These are phyloP conservation scores for Daphne laureola DNA, from an alignment of 441 rosid genomes.

Conservation along the genomic window DNA sequence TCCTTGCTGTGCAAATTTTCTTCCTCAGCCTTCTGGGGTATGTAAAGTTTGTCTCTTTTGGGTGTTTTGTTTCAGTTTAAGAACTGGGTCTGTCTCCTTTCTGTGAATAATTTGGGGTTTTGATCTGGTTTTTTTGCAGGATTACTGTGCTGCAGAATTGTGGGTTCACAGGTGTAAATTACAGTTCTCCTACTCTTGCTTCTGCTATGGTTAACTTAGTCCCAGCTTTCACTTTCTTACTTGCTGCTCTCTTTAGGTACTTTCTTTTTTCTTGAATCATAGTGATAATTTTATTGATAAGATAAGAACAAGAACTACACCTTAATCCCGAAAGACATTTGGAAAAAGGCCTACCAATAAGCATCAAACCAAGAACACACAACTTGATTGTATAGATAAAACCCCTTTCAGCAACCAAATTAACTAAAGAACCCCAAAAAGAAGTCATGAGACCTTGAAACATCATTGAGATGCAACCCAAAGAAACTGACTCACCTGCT, in stretches of 20 bases:
- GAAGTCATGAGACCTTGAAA: too few species aligned
- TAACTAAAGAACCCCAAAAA: too few species aligned
- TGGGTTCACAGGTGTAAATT: slow-evolving; percentile 23
- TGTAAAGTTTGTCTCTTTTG: background rate
- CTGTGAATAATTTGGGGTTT: background rate
- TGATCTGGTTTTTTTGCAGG: slow-evolving; percentile 12
- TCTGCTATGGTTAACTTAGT: slow-evolving; percentile 31
- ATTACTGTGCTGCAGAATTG: slow-evolving; percentile 22
- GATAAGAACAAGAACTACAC: too few species aligned
- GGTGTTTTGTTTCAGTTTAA: background rate
- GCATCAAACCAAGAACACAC: too few species aligned
- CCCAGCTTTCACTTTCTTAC: slow-evolving; percentile 41
- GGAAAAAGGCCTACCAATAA: too few species aligned
- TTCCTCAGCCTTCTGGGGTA: slow-evolving; percentile 43
- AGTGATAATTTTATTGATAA: too few species aligned
- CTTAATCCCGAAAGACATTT: too few species aligned
- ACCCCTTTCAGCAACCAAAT: too few species aligned
- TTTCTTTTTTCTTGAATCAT: background rate
- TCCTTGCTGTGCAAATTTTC: slow-evolving; percentile 38
- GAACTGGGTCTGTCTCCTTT: slow-evolving; percentile 6
- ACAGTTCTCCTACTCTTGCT: slow-evolving; percentile 33
- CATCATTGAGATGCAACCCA: too few species aligned
- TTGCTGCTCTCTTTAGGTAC: slow-evolving; percentile 35
- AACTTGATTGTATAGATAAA: too few species aligned
- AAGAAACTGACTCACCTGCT: too few species aligned